Conservation (phyloP, 2,329 filamentous ascomycete genomes). For the Venturia effusa region DNA sequence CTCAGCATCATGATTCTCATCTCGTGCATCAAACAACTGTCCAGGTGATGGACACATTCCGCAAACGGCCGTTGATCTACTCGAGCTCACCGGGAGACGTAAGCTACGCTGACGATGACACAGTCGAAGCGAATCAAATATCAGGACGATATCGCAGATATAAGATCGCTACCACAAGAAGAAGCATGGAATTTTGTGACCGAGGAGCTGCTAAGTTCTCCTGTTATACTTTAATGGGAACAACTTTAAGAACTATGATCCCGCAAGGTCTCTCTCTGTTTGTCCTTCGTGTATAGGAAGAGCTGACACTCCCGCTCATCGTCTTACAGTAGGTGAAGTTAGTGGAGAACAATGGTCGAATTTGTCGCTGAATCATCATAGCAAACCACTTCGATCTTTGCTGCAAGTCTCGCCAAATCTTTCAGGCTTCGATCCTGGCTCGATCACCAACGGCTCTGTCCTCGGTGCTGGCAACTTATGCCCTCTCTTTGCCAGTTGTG, state of each 20-base stretch:
- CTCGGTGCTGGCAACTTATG: not conserved
- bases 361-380: not conserved
- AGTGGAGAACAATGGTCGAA: not conserved
- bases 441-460: not conserved
- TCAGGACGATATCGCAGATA: not conserved
- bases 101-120: not conserved
- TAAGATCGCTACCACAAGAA: conserved; percentile 5
- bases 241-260: conserved; percentile 6
- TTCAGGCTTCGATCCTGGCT: conserved; percentile 8
- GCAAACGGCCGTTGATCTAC: conserved; percentile 1
- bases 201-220: conserved; percentile 2
- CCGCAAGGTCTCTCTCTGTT: conserved; percentile 3
- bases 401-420: conserved; percentile 3
- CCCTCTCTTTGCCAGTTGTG: not conserved
- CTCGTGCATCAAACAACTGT: not conserved
- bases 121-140: not conserved
- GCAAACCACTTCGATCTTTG: conserved; percentile 1
- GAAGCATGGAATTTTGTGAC: conserved; percentile 11
- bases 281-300: conserved; percentile 7
- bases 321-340: conserved; percentile 4
- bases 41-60: not conserved
- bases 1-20: not conserved
- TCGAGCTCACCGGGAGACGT: not conserved
- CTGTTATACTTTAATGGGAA: conserved; percentile 2
- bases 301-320: not conserved